These are phyloP conservation scores for Neonectria neomacrospora DNA, from an alignment of 2,329 filamentous ascomycete genomes.

Conservation along the genomic window DNA sequence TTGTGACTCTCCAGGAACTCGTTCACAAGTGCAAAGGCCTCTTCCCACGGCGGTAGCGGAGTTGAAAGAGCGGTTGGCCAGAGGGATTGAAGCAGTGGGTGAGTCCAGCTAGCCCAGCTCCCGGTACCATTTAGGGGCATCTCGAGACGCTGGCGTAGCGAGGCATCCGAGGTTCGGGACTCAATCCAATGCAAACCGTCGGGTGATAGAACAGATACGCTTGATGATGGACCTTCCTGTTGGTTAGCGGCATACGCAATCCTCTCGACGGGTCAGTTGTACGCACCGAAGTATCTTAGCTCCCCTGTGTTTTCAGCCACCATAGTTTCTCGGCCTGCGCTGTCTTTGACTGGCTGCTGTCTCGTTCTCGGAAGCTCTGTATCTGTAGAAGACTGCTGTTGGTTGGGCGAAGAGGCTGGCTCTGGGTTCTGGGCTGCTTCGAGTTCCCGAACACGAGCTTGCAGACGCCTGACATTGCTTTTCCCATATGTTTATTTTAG, in stretches of 20 bases:
- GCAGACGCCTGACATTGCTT: constrained; percentile 2
- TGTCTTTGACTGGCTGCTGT: background rate
- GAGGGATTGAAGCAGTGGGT: constrained; percentile 14
- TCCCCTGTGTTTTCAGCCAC: constrained; percentile 19
- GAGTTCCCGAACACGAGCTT: constrained; percentile 1
- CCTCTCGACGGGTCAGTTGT: background rate
- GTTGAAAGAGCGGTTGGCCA: constrained; percentile 21
- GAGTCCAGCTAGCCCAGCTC: constrained; percentile 21
- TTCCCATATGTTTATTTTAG: background rate
- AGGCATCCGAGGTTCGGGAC: constrained; percentile 14
- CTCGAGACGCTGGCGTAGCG: constrained; percentile 11
- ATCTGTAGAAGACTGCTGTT: background rate
- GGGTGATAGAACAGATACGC: constrained; percentile 11
- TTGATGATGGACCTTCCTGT: constrained; percentile 13
- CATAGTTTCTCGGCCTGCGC: constrained; percentile 9
- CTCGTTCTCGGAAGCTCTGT: background rate
- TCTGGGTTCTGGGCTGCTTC: background rate
- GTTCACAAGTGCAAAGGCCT: constrained; percentile 5
- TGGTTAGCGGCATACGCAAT: background rate
- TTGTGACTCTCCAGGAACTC: constrained; percentile 16
- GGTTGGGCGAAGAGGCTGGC: background rate
- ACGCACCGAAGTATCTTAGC: constrained; percentile 18
- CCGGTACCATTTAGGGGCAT: constrained; percentile 15
- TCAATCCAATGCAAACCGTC: constrained; percentile 18
- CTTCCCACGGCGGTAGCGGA: constrained; percentile 17